Evolutionary conservation across 306 rosid species (phyloP), one percentile per base, ranked within the genome.

Genomic region (Acacia confusa): DNA sequence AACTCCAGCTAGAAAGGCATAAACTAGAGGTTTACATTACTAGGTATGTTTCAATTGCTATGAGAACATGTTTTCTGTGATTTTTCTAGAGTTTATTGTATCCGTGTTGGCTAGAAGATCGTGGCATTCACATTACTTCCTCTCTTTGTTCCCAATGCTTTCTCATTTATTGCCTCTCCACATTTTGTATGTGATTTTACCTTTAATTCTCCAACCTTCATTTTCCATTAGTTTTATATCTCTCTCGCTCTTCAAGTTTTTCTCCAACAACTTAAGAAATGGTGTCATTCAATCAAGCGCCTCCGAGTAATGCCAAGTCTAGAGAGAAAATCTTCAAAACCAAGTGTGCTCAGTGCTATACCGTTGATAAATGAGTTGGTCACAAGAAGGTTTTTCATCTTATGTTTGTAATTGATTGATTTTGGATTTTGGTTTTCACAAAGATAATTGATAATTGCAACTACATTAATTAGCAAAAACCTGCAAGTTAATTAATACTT

Each of bases 321-420:
- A 97, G 97, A 4, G 98, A 90, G 72, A 94, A 94, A 34, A 92
- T 94, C 86, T 94, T 94, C 85, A 87, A 52, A 83, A 90, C 88
- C 44, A 94, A 94, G 88, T 94, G 98, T 75, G 98, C 98, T 60
- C 98, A 94, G 88, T 94, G 98, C 81, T 97, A 94, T 86, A 92
- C 97, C 74, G 97, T 83, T 11, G 98, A 90, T 0, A 90, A 92
- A 84, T 95, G 95, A 15, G 92, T 95, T 34, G 97, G 98, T 17
- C 98, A 94, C 90, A 94, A 94, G 82, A 95, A 94, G 86, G 98
- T 97, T 94, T 9, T 47, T 57, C 17, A 3, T 67, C 41, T 63
- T 34, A n/a, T 40, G 15, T 19, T 17, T 66, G 45, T 44, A 5
- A 41, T 4, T 0, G 14, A 25, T 4, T 0, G 14, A 25, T 72